Evolutionary conservation across 2,329 filamentous ascomycete species (phyloP), one percentile per base, ranked within the genome.

Genomic region (Alternaria tenuissima): DNA sequence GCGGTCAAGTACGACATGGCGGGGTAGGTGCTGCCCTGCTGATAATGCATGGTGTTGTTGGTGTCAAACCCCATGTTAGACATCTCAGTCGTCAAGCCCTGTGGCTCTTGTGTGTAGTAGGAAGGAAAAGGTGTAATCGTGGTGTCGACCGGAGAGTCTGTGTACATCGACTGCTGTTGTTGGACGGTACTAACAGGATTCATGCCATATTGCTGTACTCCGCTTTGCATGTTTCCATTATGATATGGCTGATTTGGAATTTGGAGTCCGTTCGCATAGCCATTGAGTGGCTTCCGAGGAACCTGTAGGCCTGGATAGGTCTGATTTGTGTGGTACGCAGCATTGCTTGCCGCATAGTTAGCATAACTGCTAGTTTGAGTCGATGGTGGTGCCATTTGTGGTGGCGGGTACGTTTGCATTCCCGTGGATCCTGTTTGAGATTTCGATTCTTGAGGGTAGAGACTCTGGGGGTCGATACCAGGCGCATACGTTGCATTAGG

Each of bases 381-480:
- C 16, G 61, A 56, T 51, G 68, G 67, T 2, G 63, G 67, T 51
- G 72, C 63, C 62, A 76, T 67, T 42, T 79, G 77, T 32, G 76
- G 76, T 44, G 77, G 77, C 20, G 76, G 77, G 54, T 79, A 80
- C 2, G 76, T 77, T 47, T 79, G 76, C 74, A 78, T 79, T 6
- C 61, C 66, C 49, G 58, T 69, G 14, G 76, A 64, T 22, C 67
- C 64, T 42, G 55, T 53, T 18, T 69, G 70, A 7, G 68, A 32
- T 43, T 69, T 65, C 18, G 30, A 4, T 16, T 76, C 69, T 9
- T 68, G 63, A 9, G 74, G 61, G 16, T 68, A 72, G 42, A 72
- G 71, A 32, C 64, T 59, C 52, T 73, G 72, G 11, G 73, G 72
- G 39, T 75, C 69, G 48, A 78, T 70, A 2, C 74, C 74, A 20